Evolutionary conservation across 441 rosid genomes (phyloP).

Genomic region (Capsella rubella): DNA sequence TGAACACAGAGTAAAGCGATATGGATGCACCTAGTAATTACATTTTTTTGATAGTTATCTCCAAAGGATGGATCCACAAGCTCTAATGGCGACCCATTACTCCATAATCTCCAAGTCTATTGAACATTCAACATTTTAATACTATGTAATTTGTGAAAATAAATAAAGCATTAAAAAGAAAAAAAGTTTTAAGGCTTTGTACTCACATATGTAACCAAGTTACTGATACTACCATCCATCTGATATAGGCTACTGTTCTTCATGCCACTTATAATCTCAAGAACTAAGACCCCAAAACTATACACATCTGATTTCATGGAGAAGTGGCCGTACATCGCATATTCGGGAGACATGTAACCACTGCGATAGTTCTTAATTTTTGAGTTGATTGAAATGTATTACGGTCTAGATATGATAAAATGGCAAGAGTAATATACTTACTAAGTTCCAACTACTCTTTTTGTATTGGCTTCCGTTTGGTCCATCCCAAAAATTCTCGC

Average conservation of each 20-base stretch:
- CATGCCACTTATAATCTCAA: constrained; percentile 25
- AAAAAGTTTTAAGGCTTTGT: neutral
- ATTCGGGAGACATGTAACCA: constrained; percentile 38
- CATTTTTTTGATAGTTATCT: constrained; percentile 33
- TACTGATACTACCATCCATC: constrained; percentile 1
- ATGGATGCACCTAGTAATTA: constrained; percentile 54
- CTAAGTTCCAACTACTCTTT: constrained; percentile 50
- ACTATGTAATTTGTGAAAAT: neutral
- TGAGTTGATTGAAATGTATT: neutral
- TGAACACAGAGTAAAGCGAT: constrained; percentile 43
- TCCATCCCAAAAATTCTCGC: constrained; percentile 44
- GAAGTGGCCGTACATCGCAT: constrained; percentile 29
- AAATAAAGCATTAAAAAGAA: neutral
- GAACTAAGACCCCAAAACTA: constrained; percentile 22
- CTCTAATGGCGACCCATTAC: constrained; percentile 30
- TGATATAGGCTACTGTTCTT: constrained; percentile 16
- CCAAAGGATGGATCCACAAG: constrained; percentile 44
- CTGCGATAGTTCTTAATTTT: neutral
- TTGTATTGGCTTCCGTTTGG: constrained; percentile 45
- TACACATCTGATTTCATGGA: constrained; percentile 37
- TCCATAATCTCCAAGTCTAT: constrained; percentile 53
- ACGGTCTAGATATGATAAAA: neutral
- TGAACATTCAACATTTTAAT: neutral
- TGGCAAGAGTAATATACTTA: constrained; percentile 21
- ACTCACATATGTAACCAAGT: constrained; percentile 32